Percentiles rank a stretch among this genome's conserved stretches.
Evolutionary conservation across 257 asterid genomes (phyloP).

Genomic region (Fraxinus quadrangulata): DNA sequence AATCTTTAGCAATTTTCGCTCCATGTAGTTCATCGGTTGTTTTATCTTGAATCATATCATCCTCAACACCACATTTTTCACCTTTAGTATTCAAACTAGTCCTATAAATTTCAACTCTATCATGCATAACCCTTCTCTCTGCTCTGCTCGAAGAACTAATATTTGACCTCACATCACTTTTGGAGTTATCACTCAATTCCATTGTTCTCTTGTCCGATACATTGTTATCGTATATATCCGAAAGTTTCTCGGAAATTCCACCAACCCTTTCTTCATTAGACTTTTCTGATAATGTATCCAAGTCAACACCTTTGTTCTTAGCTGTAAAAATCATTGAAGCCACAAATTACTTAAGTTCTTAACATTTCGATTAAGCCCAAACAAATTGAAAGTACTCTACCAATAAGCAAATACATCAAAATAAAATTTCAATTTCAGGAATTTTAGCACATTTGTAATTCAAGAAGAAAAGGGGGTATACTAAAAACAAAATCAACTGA

Average conservation of each 20-base stretch:
- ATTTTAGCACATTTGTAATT: constrained; percentile 9
- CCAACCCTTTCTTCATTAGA: constrained; percentile 56
- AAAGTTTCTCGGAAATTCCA: constrained; percentile 34
- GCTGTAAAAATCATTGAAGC: constrained; percentile 50
- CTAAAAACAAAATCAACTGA: constrained; percentile 15
- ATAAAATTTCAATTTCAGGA: constrained; percentile 9
- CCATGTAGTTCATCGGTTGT: constrained; percentile 27
- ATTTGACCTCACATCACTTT: constrained; percentile 57
- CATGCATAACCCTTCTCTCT: constrained; percentile 40
- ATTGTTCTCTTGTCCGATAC: constrained; percentile 39
- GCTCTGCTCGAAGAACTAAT: constrained; percentile 52
- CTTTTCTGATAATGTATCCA: constrained; percentile 56
- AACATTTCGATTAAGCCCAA: constrained; percentile 14
- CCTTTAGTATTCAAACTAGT: constrained; percentile 25
- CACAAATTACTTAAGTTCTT: constrained; percentile 19
- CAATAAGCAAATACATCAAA: background rate
- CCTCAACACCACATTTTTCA: constrained; percentile 33
- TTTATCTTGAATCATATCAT: constrained; percentile 23
- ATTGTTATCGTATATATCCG: constrained; percentile 46
- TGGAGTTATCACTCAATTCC: constrained; percentile 52
- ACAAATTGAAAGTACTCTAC: background rate
- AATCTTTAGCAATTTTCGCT: constrained; percentile 28
- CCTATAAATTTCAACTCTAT: constrained; percentile 39
- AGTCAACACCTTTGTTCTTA: constrained; percentile 56
- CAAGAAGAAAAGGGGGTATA: constrained; percentile 6